These are phyloP conservation scores for Pholiota molesta DNA, from an alignment of 768 basidiomycete genomes.

Conservation along the genomic window DNA sequence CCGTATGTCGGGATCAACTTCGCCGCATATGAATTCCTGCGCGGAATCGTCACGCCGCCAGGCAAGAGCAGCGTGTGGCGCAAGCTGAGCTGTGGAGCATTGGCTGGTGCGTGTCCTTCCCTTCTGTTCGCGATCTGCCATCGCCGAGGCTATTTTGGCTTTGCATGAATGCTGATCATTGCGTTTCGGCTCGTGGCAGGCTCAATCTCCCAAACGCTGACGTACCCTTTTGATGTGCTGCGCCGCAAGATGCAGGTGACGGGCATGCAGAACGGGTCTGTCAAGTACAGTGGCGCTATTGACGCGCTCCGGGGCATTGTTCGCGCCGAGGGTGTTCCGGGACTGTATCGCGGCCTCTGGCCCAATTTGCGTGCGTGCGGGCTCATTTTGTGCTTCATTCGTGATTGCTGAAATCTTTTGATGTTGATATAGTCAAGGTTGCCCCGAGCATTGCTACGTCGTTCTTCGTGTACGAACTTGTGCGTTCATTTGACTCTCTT, in stretches of 20 bases:
- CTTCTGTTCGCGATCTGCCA: background rate
- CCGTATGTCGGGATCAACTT: constrained; percentile 93
- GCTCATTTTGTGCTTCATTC: constrained; percentile 10
- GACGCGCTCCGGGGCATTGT: constrained; percentile 76
- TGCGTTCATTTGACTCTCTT: constrained; percentile 12
- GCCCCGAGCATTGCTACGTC: constrained; percentile 88
- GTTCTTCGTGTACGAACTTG: constrained; percentile 83
- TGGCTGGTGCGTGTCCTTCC: constrained; percentile 62
- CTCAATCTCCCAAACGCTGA: constrained; percentile 91
- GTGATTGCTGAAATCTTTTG: constrained; percentile 5
- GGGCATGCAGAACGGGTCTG: constrained; percentile 66
- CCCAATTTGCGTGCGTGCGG: constrained; percentile 76
- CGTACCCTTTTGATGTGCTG: constrained; percentile 95
- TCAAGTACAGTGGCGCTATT: constrained; percentile 79
- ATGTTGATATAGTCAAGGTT: constrained; percentile 69
- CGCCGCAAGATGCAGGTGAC: constrained; percentile 95
- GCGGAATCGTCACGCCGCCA: constrained; percentile 79
- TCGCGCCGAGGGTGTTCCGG: constrained; percentile 71
- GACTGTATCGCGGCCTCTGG: constrained; percentile 87
- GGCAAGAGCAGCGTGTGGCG: constrained; percentile 68
- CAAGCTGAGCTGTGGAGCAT: constrained; percentile 84
- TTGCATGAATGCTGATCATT: background rate
- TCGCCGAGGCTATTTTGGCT: background rate
- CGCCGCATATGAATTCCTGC: constrained; percentile 86
- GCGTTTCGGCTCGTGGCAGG: constrained; percentile 41